Percentiles rank a stretch among this genome's conserved stretches.
These are phyloP conservation scores for Ricinus communis DNA, from an alignment of 345 rosid species.

Conservation along the genomic window DNA sequence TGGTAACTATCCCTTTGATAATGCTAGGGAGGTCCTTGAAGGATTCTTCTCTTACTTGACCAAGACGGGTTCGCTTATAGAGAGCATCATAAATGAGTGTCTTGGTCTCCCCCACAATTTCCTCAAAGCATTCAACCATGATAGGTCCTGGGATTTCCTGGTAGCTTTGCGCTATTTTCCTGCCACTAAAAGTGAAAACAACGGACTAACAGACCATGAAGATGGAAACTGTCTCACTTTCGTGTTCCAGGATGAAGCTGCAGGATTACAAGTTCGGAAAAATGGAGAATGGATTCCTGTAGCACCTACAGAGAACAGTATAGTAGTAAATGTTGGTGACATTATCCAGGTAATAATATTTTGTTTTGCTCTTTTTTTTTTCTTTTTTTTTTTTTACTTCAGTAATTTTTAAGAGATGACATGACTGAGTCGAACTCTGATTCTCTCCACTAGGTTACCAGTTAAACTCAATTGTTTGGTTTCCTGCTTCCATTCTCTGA, in stretches of 20 bases:
- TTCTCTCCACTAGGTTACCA: too few species aligned
- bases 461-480: too few species aligned
- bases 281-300: constrained; percentile 49
- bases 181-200: constrained; percentile 38
- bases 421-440: too few species aligned
- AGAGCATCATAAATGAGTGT: constrained; percentile 43
- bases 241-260: constrained; percentile 50
- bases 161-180: constrained; percentile 40
- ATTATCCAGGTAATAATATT: constrained; percentile 40
- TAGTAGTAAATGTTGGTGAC: constrained; percentile 52
- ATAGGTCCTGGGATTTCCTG: constrained; percentile 62
- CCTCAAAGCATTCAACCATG: constrained; percentile 41
- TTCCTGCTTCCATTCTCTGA: too few species aligned
- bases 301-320: constrained; percentile 22
- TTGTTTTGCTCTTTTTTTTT: too few species aligned
- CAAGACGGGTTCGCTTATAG: constrained; percentile 33
- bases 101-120: constrained; percentile 48
- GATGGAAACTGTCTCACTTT: constrained; percentile 49
- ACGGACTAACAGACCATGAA: constrained; percentile 47
- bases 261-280: constrained; percentile 46
- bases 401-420: too few species aligned
- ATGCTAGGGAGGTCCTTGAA: constrained; percentile 39
- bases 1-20: too few species aligned
- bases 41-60: constrained; percentile 32
- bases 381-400: too few species aligned